Evolutionary conservation across 139 green algal genomes (phyloP).

Genomic region (Chlamydomonas eustigma): DNA sequence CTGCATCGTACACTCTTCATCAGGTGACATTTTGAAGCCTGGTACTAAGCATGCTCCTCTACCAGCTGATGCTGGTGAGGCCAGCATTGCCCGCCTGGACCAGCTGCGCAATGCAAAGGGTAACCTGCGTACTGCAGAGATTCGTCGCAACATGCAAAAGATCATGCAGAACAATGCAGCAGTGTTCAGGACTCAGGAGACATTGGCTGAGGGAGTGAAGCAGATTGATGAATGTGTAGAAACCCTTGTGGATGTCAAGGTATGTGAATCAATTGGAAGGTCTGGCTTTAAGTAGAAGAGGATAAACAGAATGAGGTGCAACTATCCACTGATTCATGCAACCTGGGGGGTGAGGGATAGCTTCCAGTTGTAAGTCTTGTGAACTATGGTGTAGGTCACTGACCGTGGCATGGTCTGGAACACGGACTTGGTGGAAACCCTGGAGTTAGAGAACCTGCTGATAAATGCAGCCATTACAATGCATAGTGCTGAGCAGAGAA

Average conservation of each 20-base stretch:
- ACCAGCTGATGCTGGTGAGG: conserved; percentile 64
- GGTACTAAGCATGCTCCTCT: conserved; percentile 71
- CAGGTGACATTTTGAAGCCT: conserved; percentile 64
- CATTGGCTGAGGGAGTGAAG: conserved; percentile 76
- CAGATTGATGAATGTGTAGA: conserved; percentile 84
- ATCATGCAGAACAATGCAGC: conserved; percentile 94
- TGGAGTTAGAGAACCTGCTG: conserved; percentile 99
- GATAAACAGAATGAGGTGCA: too few relatives aligned
- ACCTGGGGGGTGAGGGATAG: too few relatives aligned
- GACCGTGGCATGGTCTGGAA: conserved; percentile 83
- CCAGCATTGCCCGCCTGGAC: conserved; percentile 80
- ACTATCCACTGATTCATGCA: too few relatives aligned
- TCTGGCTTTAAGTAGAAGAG: too few relatives aligned
- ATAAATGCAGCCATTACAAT: conserved; percentile 81
- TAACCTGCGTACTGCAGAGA: conserved; percentile 61
- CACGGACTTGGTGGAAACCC: conserved; percentile 91
- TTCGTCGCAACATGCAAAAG: conserved; percentile 78
- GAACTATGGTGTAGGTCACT: conserved; percentile 27
- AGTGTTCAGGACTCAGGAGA: conserved; percentile 92
- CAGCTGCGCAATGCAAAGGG: conserved; percentile 82
- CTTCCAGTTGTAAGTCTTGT: too few relatives aligned
- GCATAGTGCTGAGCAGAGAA: conserved; percentile 59
- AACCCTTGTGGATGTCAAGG: conserved; percentile 69
- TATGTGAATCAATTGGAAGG: too few relatives aligned
- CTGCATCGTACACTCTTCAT: too few relatives aligned